Percentiles rank a stretch among this genome's conserved stretches.
Evolutionary conservation across 176 grass and related monocot genomes (phyloP).

Genomic region (Musa schizocarpa): DNA sequence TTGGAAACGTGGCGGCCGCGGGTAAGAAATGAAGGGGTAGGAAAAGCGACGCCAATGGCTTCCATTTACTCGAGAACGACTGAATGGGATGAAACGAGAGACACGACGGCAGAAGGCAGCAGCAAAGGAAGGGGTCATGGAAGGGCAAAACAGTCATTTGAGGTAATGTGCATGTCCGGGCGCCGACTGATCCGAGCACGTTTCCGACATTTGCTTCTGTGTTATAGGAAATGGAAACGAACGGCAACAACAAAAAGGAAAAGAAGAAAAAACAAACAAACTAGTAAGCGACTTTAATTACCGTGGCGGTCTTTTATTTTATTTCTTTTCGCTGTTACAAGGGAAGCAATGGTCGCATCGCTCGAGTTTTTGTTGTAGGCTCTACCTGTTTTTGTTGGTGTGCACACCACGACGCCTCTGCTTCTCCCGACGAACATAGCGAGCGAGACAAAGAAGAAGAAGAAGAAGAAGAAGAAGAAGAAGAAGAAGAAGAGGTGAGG

Average conservation of each 20-base stretch:
- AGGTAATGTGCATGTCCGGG: no score
- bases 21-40: no score
- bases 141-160: no score
- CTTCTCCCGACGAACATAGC: not conserved
- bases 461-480: not conserved
- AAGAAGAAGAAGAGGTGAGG: not conserved
- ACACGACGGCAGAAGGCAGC: no score
- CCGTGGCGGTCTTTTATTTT: not conserved
- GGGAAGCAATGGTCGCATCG: not conserved
- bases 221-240: no score
- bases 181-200: no score
- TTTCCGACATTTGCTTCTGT: no score
- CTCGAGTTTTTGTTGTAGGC: not conserved
- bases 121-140: no score
- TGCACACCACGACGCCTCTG: conserved; percentile 4
- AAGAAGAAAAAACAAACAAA: not conserved
- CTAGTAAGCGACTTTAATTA: not conserved
- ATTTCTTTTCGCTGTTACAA: not conserved
- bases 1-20: no score
- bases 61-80: no score
- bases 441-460: not conserved
- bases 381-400: not conserved
- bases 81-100: no score
- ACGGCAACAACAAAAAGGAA: not conserved
- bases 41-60: no score